phyloP scores from a whole-genome alignment of 768 basidiomycete species.

The Termitomyces sp. region DNA sequence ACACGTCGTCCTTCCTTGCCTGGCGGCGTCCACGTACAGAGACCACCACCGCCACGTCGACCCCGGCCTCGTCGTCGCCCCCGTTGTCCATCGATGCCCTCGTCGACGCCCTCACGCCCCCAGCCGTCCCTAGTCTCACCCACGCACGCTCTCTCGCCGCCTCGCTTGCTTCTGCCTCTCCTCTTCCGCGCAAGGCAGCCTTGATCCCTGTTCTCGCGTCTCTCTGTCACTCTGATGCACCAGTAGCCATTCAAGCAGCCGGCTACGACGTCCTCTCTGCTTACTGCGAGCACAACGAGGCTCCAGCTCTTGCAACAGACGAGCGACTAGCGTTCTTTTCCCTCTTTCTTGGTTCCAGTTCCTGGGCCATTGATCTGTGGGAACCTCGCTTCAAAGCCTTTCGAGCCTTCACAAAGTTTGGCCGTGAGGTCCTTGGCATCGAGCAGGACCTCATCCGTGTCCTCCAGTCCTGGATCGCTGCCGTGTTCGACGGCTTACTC shows the following conservation, averaged over 20 bases:
- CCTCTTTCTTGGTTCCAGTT: constrained; percentile 48
- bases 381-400: constrained; percentile 70
- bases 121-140: constrained; percentile 62
- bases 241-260: constrained; percentile 57
- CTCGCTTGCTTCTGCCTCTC: constrained; percentile 48
- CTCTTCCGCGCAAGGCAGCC: constrained; percentile 51
- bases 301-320: constrained; percentile 43
- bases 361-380: constrained; percentile 71
- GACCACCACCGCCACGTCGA: constrained; percentile 12
- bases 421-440: constrained; percentile 61
- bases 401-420: constrained; percentile 59
- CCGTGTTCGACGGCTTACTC: constrained; percentile 1
- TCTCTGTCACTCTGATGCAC: constrained; percentile 55
- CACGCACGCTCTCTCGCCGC: constrained; percentile 63
- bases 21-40: constrained; percentile 28
- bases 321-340: constrained; percentile 67
- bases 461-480: constrained; percentile 60
- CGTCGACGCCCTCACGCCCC: constrained; percentile 48
- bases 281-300: constrained; percentile 63
- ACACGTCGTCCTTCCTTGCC: constrained; percentile 33
- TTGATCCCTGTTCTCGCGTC: constrained; percentile 60
- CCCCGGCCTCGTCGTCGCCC: constrained; percentile 23
- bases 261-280: constrained; percentile 73
- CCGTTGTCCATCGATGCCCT: constrained; percentile 38
- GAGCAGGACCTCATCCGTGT: constrained; percentile 56